Evolutionary conservation across 1,284 basidiomycete species (phyloP), one percentile per base, ranked within the genome.

Genomic region (Fomitopsis pinicola): DNA sequence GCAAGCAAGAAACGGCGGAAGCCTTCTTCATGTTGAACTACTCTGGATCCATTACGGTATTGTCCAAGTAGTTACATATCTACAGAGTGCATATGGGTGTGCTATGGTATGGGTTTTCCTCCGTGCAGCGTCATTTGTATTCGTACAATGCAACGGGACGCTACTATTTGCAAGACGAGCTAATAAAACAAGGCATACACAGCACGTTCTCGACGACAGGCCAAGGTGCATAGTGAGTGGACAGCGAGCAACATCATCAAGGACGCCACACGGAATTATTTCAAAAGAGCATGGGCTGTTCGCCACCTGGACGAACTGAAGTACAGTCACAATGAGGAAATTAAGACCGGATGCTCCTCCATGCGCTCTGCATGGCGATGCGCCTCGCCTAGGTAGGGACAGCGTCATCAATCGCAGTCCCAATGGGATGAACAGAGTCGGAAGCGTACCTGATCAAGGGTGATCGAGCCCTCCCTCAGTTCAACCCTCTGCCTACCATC

Each of bases 391-490:
- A 62, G 19, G 42, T 58, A 33, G 60, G 57, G 56, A 63, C 2
- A 14, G 30, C 50, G 30, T 26, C 30, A 10, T 35, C 14, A 14
- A 17, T 17, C 4, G 15, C 28, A 9, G 8, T 7, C 35, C 42
- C 19, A 17, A 7, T 30, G 0, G 62, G 42, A 33, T 33, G 30
- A 42, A 55, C 58, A 3, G 48, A 28, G 54, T 52, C 52, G 42
- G 15, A 10, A 44, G 72, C 82, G 58, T 69, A 92, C 92, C 84
- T 96, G 94, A 66, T 96, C 94, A 64, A 95, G 80, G 12, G 91
- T 89, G 71, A 96, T 95, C 33, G 88, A 87, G 68, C 88, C 90
- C 71, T 92, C 91, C 67, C 81, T 82, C 66, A 95, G 77, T 68
- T 89, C 87, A 42, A 94, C 82, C 67, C 77, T 82, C 75, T 92